Evolutionary conservation across 208 protist species (phyloP).

Genomic region (Leishmania arabica): DNA sequence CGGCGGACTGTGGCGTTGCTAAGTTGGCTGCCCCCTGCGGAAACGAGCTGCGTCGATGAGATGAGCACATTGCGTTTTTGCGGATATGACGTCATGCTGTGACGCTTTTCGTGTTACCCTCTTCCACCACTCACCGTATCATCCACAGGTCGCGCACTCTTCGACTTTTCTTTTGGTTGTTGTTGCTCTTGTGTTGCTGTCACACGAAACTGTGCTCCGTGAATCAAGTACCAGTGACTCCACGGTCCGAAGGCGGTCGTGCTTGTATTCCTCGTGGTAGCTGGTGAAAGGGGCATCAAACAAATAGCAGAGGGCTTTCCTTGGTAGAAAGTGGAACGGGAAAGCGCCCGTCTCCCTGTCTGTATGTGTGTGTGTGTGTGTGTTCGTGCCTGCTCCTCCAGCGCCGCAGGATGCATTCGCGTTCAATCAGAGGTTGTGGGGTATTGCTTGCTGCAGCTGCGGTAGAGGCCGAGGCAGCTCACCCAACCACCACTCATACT

Average conservation of each 20-base stretch:
- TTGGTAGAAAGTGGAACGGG: not conserved
- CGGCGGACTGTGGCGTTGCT: not conserved
- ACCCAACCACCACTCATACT: not conserved
- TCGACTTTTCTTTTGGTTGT: not conserved
- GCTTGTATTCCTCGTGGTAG: not conserved
- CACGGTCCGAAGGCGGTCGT: not conserved
- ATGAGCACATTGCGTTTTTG: constrained; percentile 9
- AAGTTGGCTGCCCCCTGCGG: not conserved
- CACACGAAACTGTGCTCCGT: not conserved
- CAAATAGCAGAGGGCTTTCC: not conserved
- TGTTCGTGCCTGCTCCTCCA: not conserved
- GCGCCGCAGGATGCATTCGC: not conserved
- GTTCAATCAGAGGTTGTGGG: not conserved
- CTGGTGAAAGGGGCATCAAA: not conserved
- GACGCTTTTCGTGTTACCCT: not conserved
- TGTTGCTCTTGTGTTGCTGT: not conserved
- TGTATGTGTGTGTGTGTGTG: not conserved
- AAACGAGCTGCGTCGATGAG: constrained; percentile 21
- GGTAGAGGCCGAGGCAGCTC: not conserved
- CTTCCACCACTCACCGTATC: not conserved
- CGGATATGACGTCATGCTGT: not conserved
- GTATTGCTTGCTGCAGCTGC: not conserved
- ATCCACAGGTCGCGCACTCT: not conserved
- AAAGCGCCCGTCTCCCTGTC: no score
- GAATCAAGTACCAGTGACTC: not conserved